Percentiles rank a stretch among this genome's conserved stretches.
These are phyloP conservation scores for Vicia villosa DNA, from an alignment of 306 rosid genomes.

Conservation along the genomic window DNA sequence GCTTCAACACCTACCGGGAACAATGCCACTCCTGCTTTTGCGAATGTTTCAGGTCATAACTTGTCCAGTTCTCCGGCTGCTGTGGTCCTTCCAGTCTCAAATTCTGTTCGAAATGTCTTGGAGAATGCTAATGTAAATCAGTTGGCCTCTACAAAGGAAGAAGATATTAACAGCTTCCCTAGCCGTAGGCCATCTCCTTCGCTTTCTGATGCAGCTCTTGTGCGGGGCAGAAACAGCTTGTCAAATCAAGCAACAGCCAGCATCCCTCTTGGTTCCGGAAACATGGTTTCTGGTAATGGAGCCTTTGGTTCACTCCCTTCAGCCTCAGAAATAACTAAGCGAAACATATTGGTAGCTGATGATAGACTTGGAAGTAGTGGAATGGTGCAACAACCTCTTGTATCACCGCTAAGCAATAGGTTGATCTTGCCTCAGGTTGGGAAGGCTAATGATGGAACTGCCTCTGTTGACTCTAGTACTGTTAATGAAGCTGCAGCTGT, in stretches of 20 bases:
- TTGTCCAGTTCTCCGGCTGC: conserved; percentile 53
- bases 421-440: conserved; percentile 69
- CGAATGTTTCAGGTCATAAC: conserved; percentile 58
- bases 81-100: conserved; percentile 56
- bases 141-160: conserved; percentile 73
- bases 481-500: conserved; percentile 68
- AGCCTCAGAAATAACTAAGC: conserved; percentile 72
- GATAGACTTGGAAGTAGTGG: conserved; percentile 85
- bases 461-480: conserved; percentile 63
- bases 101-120: conserved; percentile 51
- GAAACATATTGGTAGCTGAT: conserved; percentile 76
- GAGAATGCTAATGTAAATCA: conserved; percentile 61
- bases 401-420: conserved; percentile 68
- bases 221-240: conserved; percentile 68
- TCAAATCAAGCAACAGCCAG: conserved; percentile 64
- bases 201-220: conserved; percentile 73
- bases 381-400: conserved; percentile 77
- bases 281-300: conserved; percentile 61
- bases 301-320: conserved; percentile 68
- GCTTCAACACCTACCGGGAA: conserved; percentile 65
- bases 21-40: conserved; percentile 53
- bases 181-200: conserved; percentile 87
- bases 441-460: conserved; percentile 69
- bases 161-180: conserved; percentile 70
- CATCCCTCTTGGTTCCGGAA: conserved; percentile 63